These are phyloP conservation scores for Mortierella sp. DNA, from an alignment of 371 early-diverging fungal species.

Conservation along the genomic window DNA sequence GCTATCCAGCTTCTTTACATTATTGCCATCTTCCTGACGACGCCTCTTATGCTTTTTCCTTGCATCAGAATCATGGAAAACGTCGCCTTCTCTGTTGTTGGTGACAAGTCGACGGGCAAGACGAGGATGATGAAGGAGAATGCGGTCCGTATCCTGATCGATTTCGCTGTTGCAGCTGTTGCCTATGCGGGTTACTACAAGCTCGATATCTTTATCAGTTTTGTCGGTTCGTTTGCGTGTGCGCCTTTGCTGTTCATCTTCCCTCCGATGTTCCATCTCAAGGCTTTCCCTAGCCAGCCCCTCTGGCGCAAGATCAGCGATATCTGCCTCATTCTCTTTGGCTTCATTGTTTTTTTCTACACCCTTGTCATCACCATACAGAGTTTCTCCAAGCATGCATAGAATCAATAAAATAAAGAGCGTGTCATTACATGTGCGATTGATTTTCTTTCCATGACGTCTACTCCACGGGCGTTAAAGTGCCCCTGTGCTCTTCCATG, in stretches of 20 bases:
- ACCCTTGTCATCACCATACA: conserved; percentile 76
- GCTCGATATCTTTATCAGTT: conserved; percentile 90
- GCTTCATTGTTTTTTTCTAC: conserved; percentile 82
- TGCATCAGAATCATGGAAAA: conserved; percentile 80
- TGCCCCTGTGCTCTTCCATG: not conserved
- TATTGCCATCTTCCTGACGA: conserved; percentile 89
- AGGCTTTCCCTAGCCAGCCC: conserved; percentile 62
- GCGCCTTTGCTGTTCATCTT: conserved; percentile 78
- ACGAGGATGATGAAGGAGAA: conserved; percentile 92
- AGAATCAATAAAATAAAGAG: not conserved
- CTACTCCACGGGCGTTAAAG: too few relatives aligned
- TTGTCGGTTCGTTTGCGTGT: conserved; percentile 93
- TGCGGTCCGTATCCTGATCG: conserved; percentile 77
- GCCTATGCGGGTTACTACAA: conserved; percentile 85
- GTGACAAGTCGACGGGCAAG: conserved; percentile 54
- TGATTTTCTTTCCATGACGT: not conserved
- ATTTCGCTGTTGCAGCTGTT: conserved; percentile 72
- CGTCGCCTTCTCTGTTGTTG: conserved; percentile 64
- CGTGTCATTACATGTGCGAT: not conserved
- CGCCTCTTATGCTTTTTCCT: conserved; percentile 89
- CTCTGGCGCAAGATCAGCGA: conserved; percentile 69
- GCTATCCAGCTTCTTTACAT: conserved; percentile 87
- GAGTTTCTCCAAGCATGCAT: conserved; percentile 53
- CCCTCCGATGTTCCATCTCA: conserved; percentile 80
- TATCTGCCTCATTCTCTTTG: conserved; percentile 74